Base-by-base conservation (phyloP, 345 rosid species). In the Rhodomyrtus tomentosa region DNA sequence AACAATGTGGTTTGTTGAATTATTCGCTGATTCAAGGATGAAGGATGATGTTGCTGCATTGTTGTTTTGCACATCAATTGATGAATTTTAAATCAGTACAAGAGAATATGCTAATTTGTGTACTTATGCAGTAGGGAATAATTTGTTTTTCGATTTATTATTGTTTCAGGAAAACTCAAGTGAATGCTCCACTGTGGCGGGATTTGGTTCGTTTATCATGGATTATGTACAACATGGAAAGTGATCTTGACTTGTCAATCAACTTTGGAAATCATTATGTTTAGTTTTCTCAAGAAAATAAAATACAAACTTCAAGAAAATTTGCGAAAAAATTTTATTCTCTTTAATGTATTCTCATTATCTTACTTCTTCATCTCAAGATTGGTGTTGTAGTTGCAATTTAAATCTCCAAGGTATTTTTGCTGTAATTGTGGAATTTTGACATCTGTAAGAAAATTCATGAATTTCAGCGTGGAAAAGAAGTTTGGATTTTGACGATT, bases 191-290 rank as follows among this genome's bases (percentile, higher is more conserved):
- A 73, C 86, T 24, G 89, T 92, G 68, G 91, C 89, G 87, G 89
- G 72, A 62, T 92, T 87, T 82, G 95, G 93, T 9, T 92, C 93
- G 45, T 91, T 89, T 50, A 81, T 89, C 54, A 92, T 92, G 95
- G 91, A 89, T 85, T 85, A 86, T 88, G 88, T 90, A 89, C 86
- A 85, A 81, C 54, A 6, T 82, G 0, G 85, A 81, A 48, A 92
- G 92, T 82, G 93, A 92, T 88, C 87, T 92, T 29, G 92, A 92
- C 85, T 81, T 92, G 20, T 92, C 92, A 55, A 85, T 92, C 50
- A 87, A 90, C 85, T 92, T 91, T 59, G 82, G 83, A 48, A 58
- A 72, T 38, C 29, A 40, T 59, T 79, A 32, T 45, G 88, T 56
- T 82, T 82, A 87, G 85, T 27, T 86, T 88, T 56, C 88, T 59